Conservation (phyloP, 2,329 filamentous ascomycete species). For the Raffaelea deltoideospora region DNA sequence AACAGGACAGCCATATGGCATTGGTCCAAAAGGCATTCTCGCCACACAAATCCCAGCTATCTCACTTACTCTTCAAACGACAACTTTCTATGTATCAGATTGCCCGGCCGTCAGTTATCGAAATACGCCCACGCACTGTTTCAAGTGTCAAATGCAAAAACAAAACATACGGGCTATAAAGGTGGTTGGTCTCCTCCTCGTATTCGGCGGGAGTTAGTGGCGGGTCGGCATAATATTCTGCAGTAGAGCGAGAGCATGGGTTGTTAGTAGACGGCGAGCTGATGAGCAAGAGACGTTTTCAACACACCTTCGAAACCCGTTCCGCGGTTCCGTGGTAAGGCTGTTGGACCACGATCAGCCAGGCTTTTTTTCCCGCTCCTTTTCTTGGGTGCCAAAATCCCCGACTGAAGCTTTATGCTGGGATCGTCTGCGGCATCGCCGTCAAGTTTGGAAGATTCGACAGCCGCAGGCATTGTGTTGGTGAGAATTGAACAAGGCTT, state of each 20-base stretch:
- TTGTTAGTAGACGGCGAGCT: neutral
- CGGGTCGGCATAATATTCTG: slow-evolving; percentile 63
- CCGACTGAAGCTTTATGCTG: slow-evolving; percentile 3
- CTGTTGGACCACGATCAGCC: slow-evolving; percentile 22
- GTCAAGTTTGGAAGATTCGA: too few species aligned
- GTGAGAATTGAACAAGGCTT: too few species aligned
- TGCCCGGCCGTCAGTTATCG: too few species aligned
- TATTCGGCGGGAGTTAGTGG: slow-evolving; percentile 60
- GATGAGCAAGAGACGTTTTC: neutral
- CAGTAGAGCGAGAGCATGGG: too few species aligned
- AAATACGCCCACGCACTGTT: neutral
- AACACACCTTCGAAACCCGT: slow-evolving; percentile 53
- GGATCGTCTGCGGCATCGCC: too few species aligned
- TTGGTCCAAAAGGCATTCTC: too few species aligned
- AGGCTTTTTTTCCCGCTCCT: slow-evolving; percentile 25
- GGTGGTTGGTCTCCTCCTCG: slow-evolving; percentile 41
- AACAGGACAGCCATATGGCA: neutral
- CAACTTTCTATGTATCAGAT: too few species aligned
- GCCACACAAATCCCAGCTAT: neutral
- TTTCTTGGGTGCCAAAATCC: slow-evolving; percentile 14
- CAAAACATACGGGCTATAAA: slow-evolving; percentile 49
- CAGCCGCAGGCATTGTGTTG: too few species aligned
- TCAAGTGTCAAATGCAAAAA: neutral
- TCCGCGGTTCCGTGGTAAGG: slow-evolving; percentile 26
- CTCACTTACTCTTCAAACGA: slow-evolving; percentile 6